Evolutionary conservation across 257 asterid genomes (phyloP).

Genomic region (Solanum virginianum): DNA sequence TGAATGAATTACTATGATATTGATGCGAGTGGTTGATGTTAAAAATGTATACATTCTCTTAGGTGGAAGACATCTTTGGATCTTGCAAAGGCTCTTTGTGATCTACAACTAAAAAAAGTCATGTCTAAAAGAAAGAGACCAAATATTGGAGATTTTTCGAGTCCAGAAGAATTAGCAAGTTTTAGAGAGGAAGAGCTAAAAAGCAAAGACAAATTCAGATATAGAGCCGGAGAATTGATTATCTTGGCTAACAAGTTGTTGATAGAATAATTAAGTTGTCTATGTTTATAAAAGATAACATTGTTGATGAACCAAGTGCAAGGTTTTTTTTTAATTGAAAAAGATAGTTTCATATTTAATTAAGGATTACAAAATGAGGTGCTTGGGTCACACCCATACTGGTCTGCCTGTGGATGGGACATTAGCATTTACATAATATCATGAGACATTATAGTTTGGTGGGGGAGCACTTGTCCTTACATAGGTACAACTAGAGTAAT

Average conservation of each 20-base stretch:
- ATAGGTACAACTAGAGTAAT: too few relatives aligned
- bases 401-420: too few relatives aligned
- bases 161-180: conserved; percentile 16
- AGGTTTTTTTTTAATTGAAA: not conserved
- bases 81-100: conserved; percentile 15
- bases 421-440: too few relatives aligned
- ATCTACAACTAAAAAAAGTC: conserved; percentile 5
- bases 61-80: not conserved
- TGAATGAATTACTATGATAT: too few relatives aligned
- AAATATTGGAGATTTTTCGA: conserved; percentile 24
- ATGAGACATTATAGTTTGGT: too few relatives aligned
- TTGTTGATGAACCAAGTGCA: not conserved
- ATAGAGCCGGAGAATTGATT: conserved; percentile 8
- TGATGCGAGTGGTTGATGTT: too few relatives aligned
- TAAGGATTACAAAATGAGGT: too few relatives aligned
- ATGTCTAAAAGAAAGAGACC: not conserved
- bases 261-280: conserved; percentile 7
- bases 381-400: too few relatives aligned
- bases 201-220: conserved; percentile 14
- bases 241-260: conserved; percentile 8
- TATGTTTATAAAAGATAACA: not conserved
- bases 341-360: too few relatives aligned
- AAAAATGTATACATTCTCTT: not conserved
- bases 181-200: conserved; percentile 8
- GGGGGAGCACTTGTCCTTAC: too few relatives aligned